phyloP scores from a whole-genome alignment of 768 basidiomycete species.

The Asterophora parasitica region DNA sequence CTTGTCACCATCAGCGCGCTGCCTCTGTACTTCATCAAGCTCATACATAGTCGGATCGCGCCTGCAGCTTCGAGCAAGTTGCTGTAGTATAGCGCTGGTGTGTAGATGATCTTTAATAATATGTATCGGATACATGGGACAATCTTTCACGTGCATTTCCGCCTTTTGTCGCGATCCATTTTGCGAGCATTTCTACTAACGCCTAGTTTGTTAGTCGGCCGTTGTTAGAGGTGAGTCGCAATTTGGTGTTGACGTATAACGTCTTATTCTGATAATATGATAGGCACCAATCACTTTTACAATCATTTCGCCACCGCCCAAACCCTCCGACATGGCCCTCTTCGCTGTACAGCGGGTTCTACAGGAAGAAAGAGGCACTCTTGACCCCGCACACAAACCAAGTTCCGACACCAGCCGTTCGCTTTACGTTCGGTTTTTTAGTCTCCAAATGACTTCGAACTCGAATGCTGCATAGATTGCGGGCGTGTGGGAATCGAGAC shows the following conservation, averaged over 20 bases:
- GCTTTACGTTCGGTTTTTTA: too few relatives aligned
- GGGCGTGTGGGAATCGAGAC: too few relatives aligned
- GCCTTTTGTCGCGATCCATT: not conserved
- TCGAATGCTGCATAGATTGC: too few relatives aligned
- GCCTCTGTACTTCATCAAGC: slow-evolving; percentile 87
- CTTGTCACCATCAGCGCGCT: slow-evolving; percentile 93
- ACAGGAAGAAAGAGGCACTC: not conserved
- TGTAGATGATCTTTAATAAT: not conserved
- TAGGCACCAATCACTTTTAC: too few relatives aligned
- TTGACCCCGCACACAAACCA: not conserved
- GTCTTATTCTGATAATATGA: too few relatives aligned
- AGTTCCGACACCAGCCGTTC: too few relatives aligned
- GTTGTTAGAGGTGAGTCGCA: too few relatives aligned
- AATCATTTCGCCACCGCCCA: too few relatives aligned
- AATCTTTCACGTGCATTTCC: not conserved
- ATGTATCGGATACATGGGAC: slow-evolving; percentile 8
- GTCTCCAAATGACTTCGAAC: too few relatives aligned
- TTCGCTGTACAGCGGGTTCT: not conserved
- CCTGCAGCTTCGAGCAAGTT: slow-evolving; percentile 95
- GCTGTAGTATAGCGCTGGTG: slow-evolving; percentile 34
- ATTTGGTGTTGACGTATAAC: too few relatives aligned
- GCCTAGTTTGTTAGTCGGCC: not conserved
- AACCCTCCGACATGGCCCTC: not conserved
- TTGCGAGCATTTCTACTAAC: not conserved
- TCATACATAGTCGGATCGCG: slow-evolving; percentile 78